Percentiles rank a stretch among this genome's conserved stretches.
Conservation (phyloP, 257 asterid genomes). For the Solanum acaule region DNA sequence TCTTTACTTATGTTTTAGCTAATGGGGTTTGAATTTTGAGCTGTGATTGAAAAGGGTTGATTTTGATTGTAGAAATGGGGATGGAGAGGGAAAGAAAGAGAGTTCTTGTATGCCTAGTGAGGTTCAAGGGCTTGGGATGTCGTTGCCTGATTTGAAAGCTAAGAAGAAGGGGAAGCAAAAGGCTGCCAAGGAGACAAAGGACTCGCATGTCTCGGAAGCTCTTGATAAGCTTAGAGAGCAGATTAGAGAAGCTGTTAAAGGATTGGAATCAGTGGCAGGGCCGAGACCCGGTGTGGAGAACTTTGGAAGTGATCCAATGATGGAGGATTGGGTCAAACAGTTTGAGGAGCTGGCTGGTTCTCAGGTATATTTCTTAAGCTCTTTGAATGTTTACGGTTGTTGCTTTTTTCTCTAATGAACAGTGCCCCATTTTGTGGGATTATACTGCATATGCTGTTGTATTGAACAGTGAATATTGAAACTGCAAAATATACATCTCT, state of each 20-base stretch:
- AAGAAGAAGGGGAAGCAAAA: conserved; percentile 78
- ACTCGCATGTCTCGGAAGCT: conserved; percentile 77
- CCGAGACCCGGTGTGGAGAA: conserved; percentile 33
- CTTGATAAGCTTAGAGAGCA: conserved; percentile 90
- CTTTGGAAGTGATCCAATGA: conserved; percentile 63
- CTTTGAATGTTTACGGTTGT: not conserved
- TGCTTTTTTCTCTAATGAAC: not conserved
- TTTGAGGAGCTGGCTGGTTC: conserved; percentile 94
- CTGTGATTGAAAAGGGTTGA: not conserved
- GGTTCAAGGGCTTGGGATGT: conserved; percentile 89
- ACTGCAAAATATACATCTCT: not conserved
- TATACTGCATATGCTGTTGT: not conserved
- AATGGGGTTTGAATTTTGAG: not conserved
- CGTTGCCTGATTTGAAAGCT: conserved; percentile 78
- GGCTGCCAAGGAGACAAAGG: conserved; percentile 54
- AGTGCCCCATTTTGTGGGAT: not conserved
- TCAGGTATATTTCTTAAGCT: conserved; percentile 36
- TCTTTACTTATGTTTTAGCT: not conserved
- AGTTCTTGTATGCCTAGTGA: conserved; percentile 28
- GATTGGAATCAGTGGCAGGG: conserved; percentile 68
- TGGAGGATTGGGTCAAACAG: conserved; percentile 94
- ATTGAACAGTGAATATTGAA: not conserved
- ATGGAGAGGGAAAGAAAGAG: conserved; percentile 33
- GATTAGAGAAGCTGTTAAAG: conserved; percentile 84
- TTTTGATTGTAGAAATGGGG: conserved; percentile 28